Evolutionary conservation across 139 green algal genomes (phyloP).

Genomic region (Trebouxia sp.): DNA sequence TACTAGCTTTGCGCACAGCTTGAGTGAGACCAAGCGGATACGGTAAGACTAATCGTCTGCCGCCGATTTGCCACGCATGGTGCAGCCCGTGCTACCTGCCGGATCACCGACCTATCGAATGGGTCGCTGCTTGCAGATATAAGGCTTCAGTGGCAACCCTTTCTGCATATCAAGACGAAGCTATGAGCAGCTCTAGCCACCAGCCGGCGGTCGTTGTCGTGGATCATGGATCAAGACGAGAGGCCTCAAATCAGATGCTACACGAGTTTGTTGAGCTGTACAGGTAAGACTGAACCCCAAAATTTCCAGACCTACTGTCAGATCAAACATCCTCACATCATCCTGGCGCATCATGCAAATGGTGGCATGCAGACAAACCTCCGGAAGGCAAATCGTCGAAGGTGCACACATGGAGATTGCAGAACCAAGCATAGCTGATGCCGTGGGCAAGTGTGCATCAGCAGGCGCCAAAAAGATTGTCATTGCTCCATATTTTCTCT

Average conservation of each 20-base stretch:
- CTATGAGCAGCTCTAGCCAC: background rate
- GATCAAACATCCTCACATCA: too few relatives aligned
- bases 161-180: background rate
- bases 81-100: too few relatives aligned
- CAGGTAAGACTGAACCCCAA: constrained; percentile 32
- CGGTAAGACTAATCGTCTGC: too few relatives aligned
- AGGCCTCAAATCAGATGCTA: constrained; percentile 82
- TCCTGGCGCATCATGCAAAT: too few relatives aligned
- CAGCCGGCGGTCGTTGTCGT: constrained; percentile 87
- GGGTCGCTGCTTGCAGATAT: too few relatives aligned
- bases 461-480: constrained; percentile 64
- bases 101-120: too few relatives aligned
- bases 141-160: too few relatives aligned
- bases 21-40: too few relatives aligned
- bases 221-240: constrained; percentile 83
- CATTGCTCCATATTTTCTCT: constrained; percentile 89
- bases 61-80: too few relatives aligned
- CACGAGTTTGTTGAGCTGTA: constrained; percentile 80
- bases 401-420: constrained; percentile 91
- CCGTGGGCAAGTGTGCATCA: constrained; percentile 54
- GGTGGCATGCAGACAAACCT: constrained; percentile 39
- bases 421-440: constrained; percentile 76
- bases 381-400: constrained; percentile 65
- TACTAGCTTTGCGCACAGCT: too few relatives aligned
- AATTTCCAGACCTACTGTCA: background rate